phyloP scores from a whole-genome alignment of 495 filamentous ascomycete species.

The Lasiosphaeria hispida region DNA sequence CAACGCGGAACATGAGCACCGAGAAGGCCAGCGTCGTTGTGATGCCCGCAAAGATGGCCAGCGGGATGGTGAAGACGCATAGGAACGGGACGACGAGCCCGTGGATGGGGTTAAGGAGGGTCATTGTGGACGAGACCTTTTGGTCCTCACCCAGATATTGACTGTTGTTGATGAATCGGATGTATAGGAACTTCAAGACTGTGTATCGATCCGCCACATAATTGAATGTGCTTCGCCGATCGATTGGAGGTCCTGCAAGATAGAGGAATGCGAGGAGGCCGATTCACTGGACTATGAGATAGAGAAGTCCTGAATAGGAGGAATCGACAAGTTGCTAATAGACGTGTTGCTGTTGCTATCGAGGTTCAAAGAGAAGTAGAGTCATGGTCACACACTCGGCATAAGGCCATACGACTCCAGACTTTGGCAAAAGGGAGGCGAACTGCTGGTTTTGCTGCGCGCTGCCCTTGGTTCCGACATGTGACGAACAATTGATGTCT shows the following conservation, averaged over 20 bases:
- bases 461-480: no score
- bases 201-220: neutral
- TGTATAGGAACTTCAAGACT: neutral
- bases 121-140: constrained; percentile 31
- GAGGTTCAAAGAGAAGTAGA: neutral
- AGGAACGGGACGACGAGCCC: constrained; percentile 61
- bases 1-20: constrained; percentile 61
- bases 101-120: constrained; percentile 46
- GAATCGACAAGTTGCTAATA: no score
- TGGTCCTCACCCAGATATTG: neutral
- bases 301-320: no score
- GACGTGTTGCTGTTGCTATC: neutral
- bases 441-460: no score
- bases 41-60: constrained; percentile 64
- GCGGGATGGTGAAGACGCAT: constrained; percentile 63
- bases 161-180: neutral
- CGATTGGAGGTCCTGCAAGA: no score
- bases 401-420: neutral
- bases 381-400: neutral
- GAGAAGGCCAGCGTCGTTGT: constrained; percentile 66
- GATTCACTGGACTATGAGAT: no score
- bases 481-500: no score
- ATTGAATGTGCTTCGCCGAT: neutral
- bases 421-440: neutral
- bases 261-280: no score